Conservation (phyloP, 345 rosid species). For the Abelmoschus esculentus region DNA sequence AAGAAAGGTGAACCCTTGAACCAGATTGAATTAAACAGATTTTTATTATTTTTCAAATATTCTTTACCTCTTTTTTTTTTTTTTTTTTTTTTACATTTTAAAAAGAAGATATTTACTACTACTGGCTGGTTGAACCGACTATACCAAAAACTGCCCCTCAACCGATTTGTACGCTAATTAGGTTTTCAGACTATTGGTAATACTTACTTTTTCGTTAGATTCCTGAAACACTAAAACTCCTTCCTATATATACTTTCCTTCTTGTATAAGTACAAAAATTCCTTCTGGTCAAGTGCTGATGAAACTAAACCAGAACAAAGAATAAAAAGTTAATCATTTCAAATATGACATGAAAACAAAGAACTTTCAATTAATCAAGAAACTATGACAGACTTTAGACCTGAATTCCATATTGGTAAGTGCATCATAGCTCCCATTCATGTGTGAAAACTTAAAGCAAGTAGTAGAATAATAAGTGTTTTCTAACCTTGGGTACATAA, state of each 20-base stretch:
- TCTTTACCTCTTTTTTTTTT: too few relatives aligned
- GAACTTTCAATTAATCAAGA: background rate
- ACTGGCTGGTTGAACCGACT: background rate
- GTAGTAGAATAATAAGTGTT: background rate
- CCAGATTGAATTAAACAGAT: background rate
- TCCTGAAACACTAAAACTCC: background rate
- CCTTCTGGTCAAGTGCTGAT: background rate
- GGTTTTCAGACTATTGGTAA: background rate
- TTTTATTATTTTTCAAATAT: background rate
- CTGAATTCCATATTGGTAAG: background rate
- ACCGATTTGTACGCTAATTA: background rate
- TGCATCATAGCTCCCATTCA: background rate
- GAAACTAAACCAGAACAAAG: background rate
- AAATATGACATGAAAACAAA: background rate
- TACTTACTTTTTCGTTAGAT: background rate
- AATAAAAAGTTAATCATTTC: background rate
- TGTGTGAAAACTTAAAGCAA: background rate
- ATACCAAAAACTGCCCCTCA: background rate
- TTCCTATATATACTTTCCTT: background rate
- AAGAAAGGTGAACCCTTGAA: background rate
- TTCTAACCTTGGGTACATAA: slow-evolving; percentile 89
- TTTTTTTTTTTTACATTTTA: background rate
- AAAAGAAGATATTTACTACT: background rate
- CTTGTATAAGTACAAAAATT: background rate
- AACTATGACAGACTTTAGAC: background rate